A percentile compares a stretch with the other conserved stretches of the same genome.
These are phyloP conservation scores for Ascochyta viciae-villosae DNA, from an alignment of 2,329 filamentous ascomycete genomes.

Conservation along the genomic window DNA sequence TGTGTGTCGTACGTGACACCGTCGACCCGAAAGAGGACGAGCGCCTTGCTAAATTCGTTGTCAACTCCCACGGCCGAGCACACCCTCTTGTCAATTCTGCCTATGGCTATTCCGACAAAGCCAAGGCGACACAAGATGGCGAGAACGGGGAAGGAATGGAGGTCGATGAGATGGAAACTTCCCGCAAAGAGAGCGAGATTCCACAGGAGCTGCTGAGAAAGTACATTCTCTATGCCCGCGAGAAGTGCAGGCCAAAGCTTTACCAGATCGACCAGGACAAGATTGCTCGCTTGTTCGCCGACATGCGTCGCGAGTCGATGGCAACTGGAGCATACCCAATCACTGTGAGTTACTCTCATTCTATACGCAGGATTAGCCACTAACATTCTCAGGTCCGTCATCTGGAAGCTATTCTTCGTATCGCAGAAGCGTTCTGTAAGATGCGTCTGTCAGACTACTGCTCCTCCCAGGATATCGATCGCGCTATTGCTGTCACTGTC, in stretches of 20 bases:
- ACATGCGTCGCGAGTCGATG: conserved; percentile 92
- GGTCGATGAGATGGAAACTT: conserved; percentile 58
- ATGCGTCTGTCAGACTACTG: conserved; percentile 99
- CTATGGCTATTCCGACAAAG: conserved; percentile 37
- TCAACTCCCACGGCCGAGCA: conserved; percentile 90
- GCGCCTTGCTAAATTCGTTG: conserved; percentile 90
- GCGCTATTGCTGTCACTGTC: conserved; percentile 94
- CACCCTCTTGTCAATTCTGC: conserved; percentile 66
- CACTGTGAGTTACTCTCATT: conserved; percentile 69
- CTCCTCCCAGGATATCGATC: conserved; percentile 87
- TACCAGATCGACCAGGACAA: conserved; percentile 99
- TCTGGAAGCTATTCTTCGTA: conserved; percentile 96
- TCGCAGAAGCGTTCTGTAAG: conserved; percentile 91
- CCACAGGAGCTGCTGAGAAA: conserved; percentile 90
- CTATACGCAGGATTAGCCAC: background rate
- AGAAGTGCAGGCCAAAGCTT: conserved; percentile 87
- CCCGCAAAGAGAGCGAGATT: conserved; percentile 73
- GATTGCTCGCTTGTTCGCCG: conserved; percentile 88
- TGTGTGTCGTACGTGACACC: conserved; percentile 94
- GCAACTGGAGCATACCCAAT: conserved; percentile 97
- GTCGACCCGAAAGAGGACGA: conserved; percentile 94
- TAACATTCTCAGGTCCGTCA: conserved; percentile 79
- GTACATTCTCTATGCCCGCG: conserved; percentile 94
- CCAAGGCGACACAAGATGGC: conserved; percentile 30
- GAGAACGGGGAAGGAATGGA: conserved; percentile 60